Percentiles rank a stretch among this genome's conserved stretches.
Conservation (phyloP, 176 grass and related monocot genomes). For the Paspalum notatum region DNA sequence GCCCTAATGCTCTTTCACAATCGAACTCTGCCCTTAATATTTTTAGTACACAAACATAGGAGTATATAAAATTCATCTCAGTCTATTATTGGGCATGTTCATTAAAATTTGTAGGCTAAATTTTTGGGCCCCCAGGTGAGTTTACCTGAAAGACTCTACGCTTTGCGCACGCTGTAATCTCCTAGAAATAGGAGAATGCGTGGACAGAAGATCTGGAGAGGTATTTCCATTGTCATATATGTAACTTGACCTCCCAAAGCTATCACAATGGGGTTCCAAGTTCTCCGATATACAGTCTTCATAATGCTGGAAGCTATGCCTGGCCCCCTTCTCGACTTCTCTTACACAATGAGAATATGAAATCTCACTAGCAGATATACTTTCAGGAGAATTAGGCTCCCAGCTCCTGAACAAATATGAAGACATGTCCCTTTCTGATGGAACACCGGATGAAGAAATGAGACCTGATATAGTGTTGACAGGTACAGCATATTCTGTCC, state of each 20-base stretch:
- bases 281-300: slow-evolving; percentile 78
- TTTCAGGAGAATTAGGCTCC: slow-evolving; percentile 83
- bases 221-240: slow-evolving; percentile 65
- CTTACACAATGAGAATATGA: slow-evolving; percentile 77
- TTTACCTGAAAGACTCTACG: slow-evolving; percentile 81
- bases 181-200: slow-evolving; percentile 40
- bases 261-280: slow-evolving; percentile 66
- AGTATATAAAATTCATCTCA: no score
- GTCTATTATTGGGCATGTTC: no score
- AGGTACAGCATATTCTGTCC: slow-evolving; percentile 83
- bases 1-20: no score
- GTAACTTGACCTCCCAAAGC: slow-evolving; percentile 73
- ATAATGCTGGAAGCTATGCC: slow-evolving; percentile 62
- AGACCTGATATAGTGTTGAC: slow-evolving; percentile 77
- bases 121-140: neutral
- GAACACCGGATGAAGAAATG: slow-evolving; percentile 70
- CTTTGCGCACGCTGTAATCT: slow-evolving; percentile 59
- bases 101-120: no score
- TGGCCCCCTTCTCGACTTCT: slow-evolving; percentile 80
- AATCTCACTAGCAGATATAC: slow-evolving; percentile 73
- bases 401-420: slow-evolving; percentile 64
- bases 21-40: no score
- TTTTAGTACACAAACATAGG: no score
- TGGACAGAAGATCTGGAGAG: slow-evolving; percentile 69
- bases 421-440: slow-evolving; percentile 58